These are phyloP conservation scores for Tremellales sp. DNA, from an alignment of 1,284 basidiomycete genomes.

Conservation along the genomic window DNA sequence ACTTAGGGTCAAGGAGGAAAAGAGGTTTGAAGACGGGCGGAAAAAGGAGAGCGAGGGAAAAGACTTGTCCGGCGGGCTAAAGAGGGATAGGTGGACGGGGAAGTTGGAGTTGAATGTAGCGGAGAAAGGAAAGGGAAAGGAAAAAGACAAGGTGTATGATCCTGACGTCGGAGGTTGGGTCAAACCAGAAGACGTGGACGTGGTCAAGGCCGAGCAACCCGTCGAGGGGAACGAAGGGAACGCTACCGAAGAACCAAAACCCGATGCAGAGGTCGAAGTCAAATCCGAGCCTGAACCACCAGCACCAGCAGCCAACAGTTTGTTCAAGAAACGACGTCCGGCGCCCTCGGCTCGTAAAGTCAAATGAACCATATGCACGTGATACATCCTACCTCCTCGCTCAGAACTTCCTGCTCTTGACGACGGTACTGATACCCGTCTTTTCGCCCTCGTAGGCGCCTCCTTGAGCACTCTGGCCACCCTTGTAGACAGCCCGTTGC, in stretches of 20 bases:
- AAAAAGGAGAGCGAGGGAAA: slow-evolving; percentile 9
- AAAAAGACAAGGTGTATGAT: slow-evolving; percentile 16
- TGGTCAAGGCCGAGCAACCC: slow-evolving; percentile 4
- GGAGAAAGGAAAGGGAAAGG: slow-evolving; percentile 1
- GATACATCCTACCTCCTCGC: not conserved
- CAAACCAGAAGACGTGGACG: slow-evolving; percentile 17
- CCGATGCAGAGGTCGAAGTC: not conserved
- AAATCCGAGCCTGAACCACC: slow-evolving; percentile 3
- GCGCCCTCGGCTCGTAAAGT: slow-evolving; percentile 35
- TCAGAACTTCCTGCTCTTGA: slow-evolving; percentile 72
- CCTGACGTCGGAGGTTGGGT: slow-evolving; percentile 23
- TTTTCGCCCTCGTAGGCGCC: slow-evolving; percentile 55
- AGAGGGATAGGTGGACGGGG: slow-evolving; percentile 22
- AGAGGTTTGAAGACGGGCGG: slow-evolving; percentile 12
- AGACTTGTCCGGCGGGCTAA: slow-evolving; percentile 14
- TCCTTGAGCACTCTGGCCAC: slow-evolving; percentile 58
- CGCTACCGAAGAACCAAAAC: not conserved
- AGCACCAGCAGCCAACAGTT: slow-evolving; percentile 15
- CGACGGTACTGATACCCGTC: slow-evolving; percentile 76
- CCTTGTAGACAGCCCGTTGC: slow-evolving; percentile 84
- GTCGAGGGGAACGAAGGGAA: slow-evolving; percentile 4
- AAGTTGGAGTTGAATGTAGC: slow-evolving; percentile 20
- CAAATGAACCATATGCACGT: slow-evolving; percentile 20
- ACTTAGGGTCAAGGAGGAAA: slow-evolving; percentile 35
- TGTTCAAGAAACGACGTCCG: slow-evolving; percentile 50